A percentile compares a stretch with the other conserved stretches of the same genome.
Evolutionary conservation across 2,329 filamentous ascomycete genomes (phyloP).

Genomic region (Fonsecaea pedrosoi): DNA sequence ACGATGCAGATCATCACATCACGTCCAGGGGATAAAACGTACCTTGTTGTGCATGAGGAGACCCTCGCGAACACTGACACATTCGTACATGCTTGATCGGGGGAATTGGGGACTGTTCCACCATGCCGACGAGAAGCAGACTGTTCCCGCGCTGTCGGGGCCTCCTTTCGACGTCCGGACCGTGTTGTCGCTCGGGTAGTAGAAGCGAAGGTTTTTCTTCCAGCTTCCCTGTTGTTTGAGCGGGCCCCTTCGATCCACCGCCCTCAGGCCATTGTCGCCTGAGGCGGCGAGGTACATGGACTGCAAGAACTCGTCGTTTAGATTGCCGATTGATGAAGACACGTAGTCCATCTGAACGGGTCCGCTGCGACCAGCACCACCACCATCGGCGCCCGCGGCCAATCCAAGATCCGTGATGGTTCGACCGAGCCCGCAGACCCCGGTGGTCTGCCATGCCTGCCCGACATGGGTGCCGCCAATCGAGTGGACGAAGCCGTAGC

Average conservation of each 20-base stretch:
- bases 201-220: conserved; percentile 68
- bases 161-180: conserved; percentile 71
- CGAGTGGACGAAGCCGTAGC: conserved; percentile 82
- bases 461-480: conserved; percentile 67
- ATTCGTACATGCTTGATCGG: conserved; percentile 73
- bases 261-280: conserved; percentile 59
- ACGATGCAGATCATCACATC: too few relatives aligned
- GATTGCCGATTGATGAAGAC: conserved; percentile 78
- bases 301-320: conserved; percentile 72
- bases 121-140: conserved; percentile 77
- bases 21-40: not conserved
- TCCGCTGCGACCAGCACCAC: conserved; percentile 43
- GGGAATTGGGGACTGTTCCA: conserved; percentile 75
- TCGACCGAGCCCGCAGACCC: conserved; percentile 74
- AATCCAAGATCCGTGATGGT: conserved; percentile 71
- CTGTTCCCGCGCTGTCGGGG: conserved; percentile 73
- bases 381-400: conserved; percentile 42
- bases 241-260: conserved; percentile 41
- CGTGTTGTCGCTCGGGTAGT: conserved; percentile 79
- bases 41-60: conserved; percentile 90
- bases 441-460: conserved; percentile 61
- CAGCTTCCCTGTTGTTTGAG: conserved; percentile 25
- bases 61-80: conserved; percentile 71
- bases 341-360: conserved; percentile 37
- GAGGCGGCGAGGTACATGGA: conserved; percentile 65